Conservation (phyloP, 352 stramenopile species). For the Nothophytophthora sp. region DNA sequence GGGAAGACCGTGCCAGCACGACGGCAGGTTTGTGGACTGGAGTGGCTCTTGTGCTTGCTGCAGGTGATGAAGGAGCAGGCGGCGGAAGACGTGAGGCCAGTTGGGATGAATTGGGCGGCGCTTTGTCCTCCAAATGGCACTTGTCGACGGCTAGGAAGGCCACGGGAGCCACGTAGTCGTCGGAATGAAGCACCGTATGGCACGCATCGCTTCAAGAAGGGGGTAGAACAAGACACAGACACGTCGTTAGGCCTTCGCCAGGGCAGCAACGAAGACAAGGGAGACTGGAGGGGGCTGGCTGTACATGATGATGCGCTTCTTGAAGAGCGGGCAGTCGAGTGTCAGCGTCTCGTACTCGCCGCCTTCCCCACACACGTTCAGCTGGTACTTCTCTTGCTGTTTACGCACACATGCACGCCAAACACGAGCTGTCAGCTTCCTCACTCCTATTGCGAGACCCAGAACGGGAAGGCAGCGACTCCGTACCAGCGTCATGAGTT, state of each 20-base stretch:
- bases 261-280: too few species aligned
- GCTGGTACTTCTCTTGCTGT: constrained; percentile 94
- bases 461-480: not conserved
- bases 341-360: constrained; percentile 99
- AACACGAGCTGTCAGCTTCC: too few species aligned
- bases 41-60: not conserved
- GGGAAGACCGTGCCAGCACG: constrained; percentile 20
- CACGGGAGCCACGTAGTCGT: constrained; percentile 93
- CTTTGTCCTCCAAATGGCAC: constrained; percentile 92
- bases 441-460: too few species aligned
- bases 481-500: constrained; percentile 87
- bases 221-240: constrained; percentile 4
- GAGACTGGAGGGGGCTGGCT: too few species aligned
- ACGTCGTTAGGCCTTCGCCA: not conserved
- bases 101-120: constrained; percentile 30
- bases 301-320: constrained; percentile 92
- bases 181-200: constrained; percentile 92
- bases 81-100: constrained; percentile 38
- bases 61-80: not conserved
- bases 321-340: constrained; percentile 96
- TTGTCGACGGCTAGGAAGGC: constrained; percentile 91
- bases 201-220: constrained; percentile 71
- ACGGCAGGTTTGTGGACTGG: constrained; percentile 14
- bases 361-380: constrained; percentile 99
- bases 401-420: too few species aligned